A percentile compares a stretch with the other conserved stretches of the same genome.
Evolutionary conservation across 257 asterid species (phyloP).

Genomic region (Nyctanthes arbortristis): DNA sequence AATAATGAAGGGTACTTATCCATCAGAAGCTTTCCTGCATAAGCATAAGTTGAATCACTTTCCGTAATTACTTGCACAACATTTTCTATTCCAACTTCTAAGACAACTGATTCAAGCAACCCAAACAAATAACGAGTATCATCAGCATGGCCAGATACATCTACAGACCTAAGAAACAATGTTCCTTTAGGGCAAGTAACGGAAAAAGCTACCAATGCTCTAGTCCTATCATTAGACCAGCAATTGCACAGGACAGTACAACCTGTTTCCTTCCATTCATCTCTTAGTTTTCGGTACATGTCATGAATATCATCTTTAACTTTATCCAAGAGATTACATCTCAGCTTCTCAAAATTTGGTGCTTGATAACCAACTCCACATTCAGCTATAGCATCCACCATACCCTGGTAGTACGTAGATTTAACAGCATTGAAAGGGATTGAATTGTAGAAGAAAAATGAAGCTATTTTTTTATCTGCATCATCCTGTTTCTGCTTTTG

Average conservation of each 20-base stretch:
- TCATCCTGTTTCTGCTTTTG: slow-evolving; percentile 38
- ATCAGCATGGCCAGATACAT: slow-evolving; percentile 38
- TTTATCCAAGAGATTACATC: slow-evolving; percentile 32
- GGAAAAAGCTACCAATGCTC: slow-evolving; percentile 35
- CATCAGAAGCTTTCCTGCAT: slow-evolving; percentile 47
- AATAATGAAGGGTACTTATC: slow-evolving; percentile 40
- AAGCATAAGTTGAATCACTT: slow-evolving; percentile 23
- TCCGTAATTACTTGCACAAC: slow-evolving; percentile 48
- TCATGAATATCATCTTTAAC: slow-evolving; percentile 33
- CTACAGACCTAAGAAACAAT: slow-evolving; percentile 37
- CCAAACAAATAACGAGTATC: slow-evolving; percentile 37
- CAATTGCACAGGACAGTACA: slow-evolving; percentile 45
- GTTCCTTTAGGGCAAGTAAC: slow-evolving; percentile 46
- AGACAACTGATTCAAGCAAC: slow-evolving; percentile 39
- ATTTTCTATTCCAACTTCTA: slow-evolving; percentile 41
- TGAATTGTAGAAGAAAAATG: slow-evolving; percentile 44
- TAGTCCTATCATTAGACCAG: slow-evolving; percentile 36
- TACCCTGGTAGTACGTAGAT: slow-evolving; percentile 36
- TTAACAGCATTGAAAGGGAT: slow-evolving; percentile 44
- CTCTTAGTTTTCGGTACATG: slow-evolving; percentile 23
- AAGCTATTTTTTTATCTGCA: slow-evolving; percentile 46
- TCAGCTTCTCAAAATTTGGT: slow-evolving; percentile 36
- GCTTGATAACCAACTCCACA: slow-evolving; percentile 42
- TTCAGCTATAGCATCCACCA: slow-evolving; percentile 44
- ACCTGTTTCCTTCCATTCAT: slow-evolving; percentile 45